A percentile compares a stretch with the other conserved stretches of the same genome.
Evolutionary conservation across 768 basidiomycete genomes (phyloP).

Genomic region (Suillus fuscotomentosus): DNA sequence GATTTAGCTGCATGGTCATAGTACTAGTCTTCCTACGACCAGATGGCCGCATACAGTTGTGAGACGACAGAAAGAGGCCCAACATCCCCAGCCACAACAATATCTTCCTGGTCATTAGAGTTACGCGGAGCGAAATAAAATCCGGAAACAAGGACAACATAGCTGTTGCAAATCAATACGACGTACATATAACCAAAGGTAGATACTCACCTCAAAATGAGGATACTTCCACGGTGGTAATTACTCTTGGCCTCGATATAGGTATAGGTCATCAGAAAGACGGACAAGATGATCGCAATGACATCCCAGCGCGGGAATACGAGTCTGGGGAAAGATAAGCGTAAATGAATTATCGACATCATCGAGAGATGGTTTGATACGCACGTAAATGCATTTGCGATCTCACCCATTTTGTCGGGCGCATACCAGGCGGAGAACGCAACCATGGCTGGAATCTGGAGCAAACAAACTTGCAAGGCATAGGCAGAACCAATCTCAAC

Average conservation of each 20-base stretch:
- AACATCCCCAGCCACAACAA: constrained; percentile 8
- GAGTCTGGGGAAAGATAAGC: constrained; percentile 49
- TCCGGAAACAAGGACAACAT: constrained; percentile 86
- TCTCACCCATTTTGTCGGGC: constrained; percentile 81
- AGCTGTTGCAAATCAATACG: constrained; percentile 47
- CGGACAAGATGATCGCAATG: constrained; percentile 88
- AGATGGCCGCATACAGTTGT: constrained; percentile 6
- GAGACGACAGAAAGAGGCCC: constrained; percentile 3
- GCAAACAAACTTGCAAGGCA: constrained; percentile 94
- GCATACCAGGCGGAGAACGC: constrained; percentile 97
- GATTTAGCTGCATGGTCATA: not conserved
- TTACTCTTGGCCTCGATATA: constrained; percentile 99
- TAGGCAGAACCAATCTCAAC: constrained; percentile 99
- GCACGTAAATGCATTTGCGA: constrained; percentile 91
- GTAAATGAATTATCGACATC: not conserved
- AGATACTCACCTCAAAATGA: constrained; percentile 75
- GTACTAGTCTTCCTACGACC: not conserved
- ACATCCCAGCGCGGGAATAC: constrained; percentile 99
- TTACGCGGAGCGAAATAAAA: constrained; percentile 83
- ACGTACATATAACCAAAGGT: not conserved
- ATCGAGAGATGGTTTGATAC: constrained; percentile 29
- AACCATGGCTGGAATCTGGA: constrained; percentile 99
- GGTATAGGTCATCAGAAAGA: constrained; percentile 97
- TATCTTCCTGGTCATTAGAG: constrained; percentile 19
- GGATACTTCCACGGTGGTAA: constrained; percentile 95